Percentiles rank a stretch among this genome's conserved stretches.
phyloP scores from a whole-genome alignment of 2,329 filamentous ascomycete genomes.

The Fusarium falciforme region DNA sequence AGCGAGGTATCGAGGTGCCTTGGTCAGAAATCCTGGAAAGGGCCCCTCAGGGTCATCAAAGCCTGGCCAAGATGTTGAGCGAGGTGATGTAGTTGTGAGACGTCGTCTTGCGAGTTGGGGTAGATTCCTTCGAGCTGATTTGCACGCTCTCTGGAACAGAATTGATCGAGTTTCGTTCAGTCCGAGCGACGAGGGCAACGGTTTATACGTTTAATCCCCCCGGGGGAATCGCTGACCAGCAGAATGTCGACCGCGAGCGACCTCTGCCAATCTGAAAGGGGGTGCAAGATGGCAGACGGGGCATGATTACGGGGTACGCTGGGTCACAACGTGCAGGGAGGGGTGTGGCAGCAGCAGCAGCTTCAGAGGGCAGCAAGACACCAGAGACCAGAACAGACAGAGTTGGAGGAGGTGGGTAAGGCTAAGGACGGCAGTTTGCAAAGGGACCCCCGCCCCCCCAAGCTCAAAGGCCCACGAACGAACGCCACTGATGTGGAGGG shows the following conservation, averaged over 20 bases:
- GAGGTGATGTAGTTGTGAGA: conserved; percentile 15
- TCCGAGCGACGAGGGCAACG: conserved; percentile 26
- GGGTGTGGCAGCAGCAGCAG: conserved; percentile 30
- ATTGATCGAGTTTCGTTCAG: conserved; percentile 3
- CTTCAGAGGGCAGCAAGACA: conserved; percentile 9
- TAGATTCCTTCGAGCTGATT: conserved; percentile 2
- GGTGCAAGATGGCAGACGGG: conserved; percentile 34
- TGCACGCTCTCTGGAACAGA: conserved; percentile 1
- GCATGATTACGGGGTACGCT: conserved; percentile 38
- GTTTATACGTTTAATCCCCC: conserved; percentile 38
- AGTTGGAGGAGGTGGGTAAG: conserved; percentile 44
- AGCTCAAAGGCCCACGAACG: conserved; percentile 33
- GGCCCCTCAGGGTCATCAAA: conserved; percentile 8
- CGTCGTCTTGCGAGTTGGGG: neutral
- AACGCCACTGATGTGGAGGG: conserved; percentile 48
- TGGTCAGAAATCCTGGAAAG: conserved; percentile 34
- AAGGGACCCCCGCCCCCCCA: conserved; percentile 40
- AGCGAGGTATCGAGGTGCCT: conserved; percentile 35
- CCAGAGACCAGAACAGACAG: conserved; percentile 18
- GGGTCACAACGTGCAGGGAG: conserved; percentile 22
- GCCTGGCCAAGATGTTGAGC: neutral
- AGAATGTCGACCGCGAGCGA: conserved; percentile 34
- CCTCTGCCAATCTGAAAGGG: conserved; percentile 38
- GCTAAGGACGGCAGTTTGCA: conserved; percentile 49
- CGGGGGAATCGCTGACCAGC: conserved; percentile 11